Conservation (phyloP, 345 rosid genomes). For the Citrus glauca region DNA sequence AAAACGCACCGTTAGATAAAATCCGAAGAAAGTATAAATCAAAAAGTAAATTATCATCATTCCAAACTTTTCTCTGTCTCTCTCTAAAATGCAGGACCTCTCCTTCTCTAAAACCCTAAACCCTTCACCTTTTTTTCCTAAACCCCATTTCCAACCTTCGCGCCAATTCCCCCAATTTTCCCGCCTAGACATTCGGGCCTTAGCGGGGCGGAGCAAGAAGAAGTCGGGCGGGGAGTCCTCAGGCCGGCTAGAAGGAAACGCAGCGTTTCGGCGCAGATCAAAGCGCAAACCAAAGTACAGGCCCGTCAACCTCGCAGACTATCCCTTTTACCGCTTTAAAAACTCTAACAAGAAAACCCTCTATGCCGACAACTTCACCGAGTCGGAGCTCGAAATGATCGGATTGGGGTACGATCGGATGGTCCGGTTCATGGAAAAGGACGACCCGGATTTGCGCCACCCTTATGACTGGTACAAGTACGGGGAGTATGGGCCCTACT, state of each 20-base stretch:
- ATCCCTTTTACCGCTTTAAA: slow-evolving; percentile 63
- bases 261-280: slow-evolving; percentile 42
- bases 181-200: slow-evolving; percentile 45
- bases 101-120: slow-evolving; percentile 75
- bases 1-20: slow-evolving; percentile 32
- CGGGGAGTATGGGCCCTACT: slow-evolving; percentile 91
- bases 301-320: slow-evolving; percentile 47
- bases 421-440: slow-evolving; percentile 90
- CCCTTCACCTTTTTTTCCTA: slow-evolving; percentile 32
- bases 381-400: slow-evolving; percentile 70
- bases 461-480: slow-evolving; percentile 92
- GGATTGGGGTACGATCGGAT: slow-evolving; percentile 89
- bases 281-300: slow-evolving; percentile 45
- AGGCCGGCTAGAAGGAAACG: slow-evolving; percentile 54
- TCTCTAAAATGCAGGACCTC: slow-evolving; percentile 40
- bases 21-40: too few relatives aligned
- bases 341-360: slow-evolving; percentile 38
- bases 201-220: slow-evolving; percentile 89
- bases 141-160: slow-evolving; percentile 8
- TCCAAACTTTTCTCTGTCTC: slow-evolving; percentile 14
- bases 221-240: slow-evolving; percentile 55
- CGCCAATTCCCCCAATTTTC: slow-evolving; percentile 19
- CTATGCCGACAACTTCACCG: slow-evolving; percentile 76
- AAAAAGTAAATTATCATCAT: too few relatives aligned
- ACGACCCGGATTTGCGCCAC: slow-evolving; percentile 80